These are phyloP conservation scores for Angomonas ambiguus DNA, from an alignment of 208 protist species.

Conservation along the genomic window DNA sequence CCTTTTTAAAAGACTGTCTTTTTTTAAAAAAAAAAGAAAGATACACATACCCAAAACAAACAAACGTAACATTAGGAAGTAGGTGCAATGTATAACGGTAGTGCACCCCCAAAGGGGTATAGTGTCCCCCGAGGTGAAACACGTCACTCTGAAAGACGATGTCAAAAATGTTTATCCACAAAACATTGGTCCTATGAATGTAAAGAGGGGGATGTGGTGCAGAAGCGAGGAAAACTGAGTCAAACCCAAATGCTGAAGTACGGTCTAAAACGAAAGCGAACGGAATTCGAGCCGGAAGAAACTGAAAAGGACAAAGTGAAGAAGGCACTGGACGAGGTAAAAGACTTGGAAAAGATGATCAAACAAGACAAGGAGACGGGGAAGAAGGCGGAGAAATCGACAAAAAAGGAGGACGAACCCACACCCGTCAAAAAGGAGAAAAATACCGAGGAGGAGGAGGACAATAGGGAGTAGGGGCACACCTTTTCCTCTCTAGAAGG, in stretches of 20 bases:
- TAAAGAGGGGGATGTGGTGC: background rate
- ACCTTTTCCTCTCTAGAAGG: too few relatives aligned
- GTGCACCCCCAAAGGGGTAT: conserved; percentile 72
- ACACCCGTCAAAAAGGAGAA: background rate
- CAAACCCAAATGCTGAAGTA: conserved; percentile 72
- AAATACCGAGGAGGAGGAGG: background rate
- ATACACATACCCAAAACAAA: background rate
- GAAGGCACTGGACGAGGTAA: conserved; percentile 24
- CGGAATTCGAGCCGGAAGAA: conserved; percentile 63
- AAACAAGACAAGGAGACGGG: background rate
- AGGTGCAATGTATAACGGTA: conserved; percentile 52
- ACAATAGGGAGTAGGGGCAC: background rate
- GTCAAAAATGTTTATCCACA: conserved; percentile 62
- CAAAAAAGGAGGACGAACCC: background rate
- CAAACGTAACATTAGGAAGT: background rate
- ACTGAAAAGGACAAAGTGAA: conserved; percentile 57
- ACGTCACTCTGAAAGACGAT: conserved; percentile 19
- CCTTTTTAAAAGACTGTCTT: background rate
- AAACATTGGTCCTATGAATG: conserved; percentile 86
- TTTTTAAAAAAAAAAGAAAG: background rate
- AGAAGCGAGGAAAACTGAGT: conserved; percentile 51
- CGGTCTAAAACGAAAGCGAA: conserved; percentile 52
- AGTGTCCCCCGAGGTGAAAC: conserved; percentile 62
- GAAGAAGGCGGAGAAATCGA: background rate
- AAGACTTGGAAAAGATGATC: background rate